Evolutionary conservation across 208 protist genomes (phyloP).

Genomic region (Trypanosoma rangeli): DNA sequence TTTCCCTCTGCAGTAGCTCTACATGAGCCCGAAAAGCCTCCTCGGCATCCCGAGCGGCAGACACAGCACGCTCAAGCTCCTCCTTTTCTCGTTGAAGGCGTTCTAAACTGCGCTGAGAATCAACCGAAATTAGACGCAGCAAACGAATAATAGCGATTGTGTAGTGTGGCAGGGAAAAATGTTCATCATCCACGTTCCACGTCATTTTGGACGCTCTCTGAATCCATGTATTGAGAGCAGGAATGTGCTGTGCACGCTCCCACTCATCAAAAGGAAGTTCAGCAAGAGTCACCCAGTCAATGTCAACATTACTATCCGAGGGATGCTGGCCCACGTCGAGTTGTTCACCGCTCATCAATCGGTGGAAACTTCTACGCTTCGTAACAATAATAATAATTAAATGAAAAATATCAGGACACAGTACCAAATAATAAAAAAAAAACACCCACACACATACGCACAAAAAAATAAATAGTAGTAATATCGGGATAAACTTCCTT

Average conservation of each 20-base stretch:
- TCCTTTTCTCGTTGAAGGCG: constrained; percentile 36
- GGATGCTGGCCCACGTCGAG: not conserved
- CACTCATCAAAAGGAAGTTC: constrained; percentile 69
- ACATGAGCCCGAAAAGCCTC: constrained; percentile 18
- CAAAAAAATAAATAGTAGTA: constrained; percentile 5
- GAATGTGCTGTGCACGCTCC: constrained; percentile 45
- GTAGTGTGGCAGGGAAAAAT: constrained; percentile 60
- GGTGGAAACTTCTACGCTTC: not conserved
- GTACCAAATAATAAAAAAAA: constrained; percentile 11
- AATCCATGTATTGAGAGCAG: constrained; percentile 67
- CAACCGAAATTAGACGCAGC: constrained; percentile 53
- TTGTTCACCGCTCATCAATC: constrained; percentile 4
- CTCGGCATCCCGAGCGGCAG: constrained; percentile 11
- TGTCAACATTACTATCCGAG: not conserved
- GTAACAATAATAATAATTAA: constrained; percentile 11
- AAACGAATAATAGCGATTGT: constrained; percentile 55
- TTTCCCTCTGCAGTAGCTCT: constrained; percentile 23
- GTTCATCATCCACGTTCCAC: constrained; percentile 53
- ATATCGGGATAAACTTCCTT: not conserved
- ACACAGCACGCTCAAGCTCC: constrained; percentile 33
- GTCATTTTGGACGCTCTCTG: constrained; percentile 45
- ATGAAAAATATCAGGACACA: constrained; percentile 3
- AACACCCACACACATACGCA: not conserved
- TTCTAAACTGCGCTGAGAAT: constrained; percentile 40
- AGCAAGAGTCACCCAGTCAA: constrained; percentile 27